Percentiles rank a stretch among this genome's conserved stretches.
phyloP scores from a whole-genome alignment of 495 filamentous ascomycete genomes.

The Neurospora tetraspora region DNA sequence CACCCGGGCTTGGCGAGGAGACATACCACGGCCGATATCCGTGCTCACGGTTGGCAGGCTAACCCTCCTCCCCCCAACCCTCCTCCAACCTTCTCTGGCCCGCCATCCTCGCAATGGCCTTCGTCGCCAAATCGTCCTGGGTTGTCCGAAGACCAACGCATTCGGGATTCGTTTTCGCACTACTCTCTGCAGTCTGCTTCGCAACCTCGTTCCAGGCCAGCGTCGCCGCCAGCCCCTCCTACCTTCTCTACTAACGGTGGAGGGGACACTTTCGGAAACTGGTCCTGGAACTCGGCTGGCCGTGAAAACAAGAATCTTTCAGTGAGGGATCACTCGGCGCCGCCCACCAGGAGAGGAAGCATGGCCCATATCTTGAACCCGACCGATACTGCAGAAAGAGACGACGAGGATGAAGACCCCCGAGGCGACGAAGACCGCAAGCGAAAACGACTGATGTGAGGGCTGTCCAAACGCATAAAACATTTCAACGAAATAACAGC shows the following conservation, averaged over 20 bases:
- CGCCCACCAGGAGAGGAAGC: conserved; percentile 47
- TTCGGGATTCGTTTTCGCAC: conserved; percentile 69
- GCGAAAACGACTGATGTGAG: conserved; percentile 56
- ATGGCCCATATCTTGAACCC: conserved; percentile 68
- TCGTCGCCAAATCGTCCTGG: conserved; percentile 65
- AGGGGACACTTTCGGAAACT: conserved; percentile 40
- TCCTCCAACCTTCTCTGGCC: conserved; percentile 52
- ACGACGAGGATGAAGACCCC: conserved; percentile 35
- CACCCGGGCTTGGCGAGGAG: conserved; percentile 70
- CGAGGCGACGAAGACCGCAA: conserved; percentile 57
- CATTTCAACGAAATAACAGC: neutral
- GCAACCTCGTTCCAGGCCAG: conserved; percentile 57
- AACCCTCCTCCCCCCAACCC: conserved; percentile 40
- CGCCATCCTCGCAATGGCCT: conserved; percentile 72
- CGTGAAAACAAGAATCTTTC: conserved; percentile 34
- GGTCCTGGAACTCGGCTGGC: conserved; percentile 42
- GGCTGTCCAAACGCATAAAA: neutral
- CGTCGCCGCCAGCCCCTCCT: conserved; percentile 51
- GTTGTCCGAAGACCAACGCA: conserved; percentile 61
- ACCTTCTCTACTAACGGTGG: conserved; percentile 31
- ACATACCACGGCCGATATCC: conserved; percentile 94
- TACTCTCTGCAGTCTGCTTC: conserved; percentile 60
- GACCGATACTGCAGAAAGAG: conserved; percentile 34
- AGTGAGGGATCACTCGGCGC: conserved; percentile 43
- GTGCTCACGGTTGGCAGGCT: conserved; percentile 76